Conservation (phyloP, 768 basidiomycete genomes). For the Pulveroboletus frians region DNA sequence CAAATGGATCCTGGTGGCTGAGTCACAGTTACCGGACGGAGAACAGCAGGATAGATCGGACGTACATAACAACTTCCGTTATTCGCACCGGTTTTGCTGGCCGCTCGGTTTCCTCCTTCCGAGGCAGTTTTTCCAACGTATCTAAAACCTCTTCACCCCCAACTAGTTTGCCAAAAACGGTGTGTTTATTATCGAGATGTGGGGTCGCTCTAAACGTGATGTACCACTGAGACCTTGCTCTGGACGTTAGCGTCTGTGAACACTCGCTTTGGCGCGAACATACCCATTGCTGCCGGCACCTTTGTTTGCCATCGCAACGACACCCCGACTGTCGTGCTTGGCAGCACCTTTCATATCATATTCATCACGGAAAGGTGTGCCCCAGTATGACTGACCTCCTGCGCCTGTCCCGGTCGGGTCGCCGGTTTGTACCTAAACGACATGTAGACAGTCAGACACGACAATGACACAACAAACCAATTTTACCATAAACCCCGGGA, state of each 20-base stretch:
- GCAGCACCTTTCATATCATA: constrained; percentile 83
- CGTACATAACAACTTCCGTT: constrained; percentile 81
- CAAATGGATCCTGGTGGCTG: constrained; percentile 93
- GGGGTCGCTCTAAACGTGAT: constrained; percentile 80
- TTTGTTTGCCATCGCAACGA: constrained; percentile 93
- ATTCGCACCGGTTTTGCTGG: constrained; percentile 84
- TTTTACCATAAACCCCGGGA: constrained; percentile 91
- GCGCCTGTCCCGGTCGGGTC: constrained; percentile 95
- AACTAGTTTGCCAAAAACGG: constrained; percentile 95
- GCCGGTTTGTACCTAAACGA: constrained; percentile 84
- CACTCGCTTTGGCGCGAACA: constrained; percentile 10
- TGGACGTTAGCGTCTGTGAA: not conserved
- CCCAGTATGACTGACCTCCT: constrained; percentile 93
- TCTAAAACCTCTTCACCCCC: constrained; percentile 91
- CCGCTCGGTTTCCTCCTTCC: constrained; percentile 81
- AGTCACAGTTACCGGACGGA: constrained; percentile 5
- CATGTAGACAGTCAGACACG: constrained; percentile 3
- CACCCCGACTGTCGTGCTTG: constrained; percentile 79
- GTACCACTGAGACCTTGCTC: constrained; percentile 82
- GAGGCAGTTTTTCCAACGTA: constrained; percentile 73
- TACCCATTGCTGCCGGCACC: constrained; percentile 87
- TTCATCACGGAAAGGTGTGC: constrained; percentile 94
- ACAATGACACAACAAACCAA: not conserved
- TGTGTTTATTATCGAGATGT: constrained; percentile 89
- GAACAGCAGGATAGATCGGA: constrained; percentile 7